Conservation (phyloP, 1,284 basidiomycete genomes). For the Porodaedalea pini region DNA sequence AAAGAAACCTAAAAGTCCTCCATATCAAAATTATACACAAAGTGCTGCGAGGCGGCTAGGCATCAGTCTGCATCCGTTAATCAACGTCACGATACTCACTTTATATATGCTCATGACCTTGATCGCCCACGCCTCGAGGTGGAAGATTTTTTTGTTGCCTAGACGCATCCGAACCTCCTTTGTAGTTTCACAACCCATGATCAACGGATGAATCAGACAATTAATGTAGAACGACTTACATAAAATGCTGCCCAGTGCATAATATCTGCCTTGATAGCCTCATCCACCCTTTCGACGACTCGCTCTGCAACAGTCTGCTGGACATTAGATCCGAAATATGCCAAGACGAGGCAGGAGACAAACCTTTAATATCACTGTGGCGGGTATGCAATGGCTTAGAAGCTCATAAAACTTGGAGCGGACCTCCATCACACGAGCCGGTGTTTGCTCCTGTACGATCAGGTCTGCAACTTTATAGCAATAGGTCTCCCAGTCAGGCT, state of each 20-base stretch:
- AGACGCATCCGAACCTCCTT: slow-evolving; percentile 89
- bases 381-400: slow-evolving; percentile 97
- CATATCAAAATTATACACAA: slow-evolving; percentile 59
- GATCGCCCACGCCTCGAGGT: slow-evolving; percentile 90
- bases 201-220: background rate
- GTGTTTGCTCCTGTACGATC: slow-evolving; percentile 92
- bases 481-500: slow-evolving; percentile 99
- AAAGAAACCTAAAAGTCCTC: slow-evolving; percentile 51
- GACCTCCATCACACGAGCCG: slow-evolving; percentile 87
- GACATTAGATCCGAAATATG: slow-evolving; percentile 11
- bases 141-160: slow-evolving; percentile 93
- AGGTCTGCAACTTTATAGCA: slow-evolving; percentile 74
- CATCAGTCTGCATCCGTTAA: too few relatives aligned
- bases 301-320: slow-evolving; percentile 81
- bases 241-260: slow-evolving; percentile 98
- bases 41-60: slow-evolving; percentile 39
- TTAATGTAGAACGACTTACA: slow-evolving; percentile 44
- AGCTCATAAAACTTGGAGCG: slow-evolving; percentile 94
- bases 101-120: slow-evolving; percentile 69
- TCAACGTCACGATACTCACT: too few relatives aligned
- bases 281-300: slow-evolving; percentile 85
- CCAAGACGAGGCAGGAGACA: slow-evolving; percentile 18
- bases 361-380: slow-evolving; percentile 87
- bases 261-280: slow-evolving; percentile 82
- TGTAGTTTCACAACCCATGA: background rate